Evolutionary conservation across 2,329 filamentous ascomycete species (phyloP).

Genomic region (Shiraia sp.): DNA sequence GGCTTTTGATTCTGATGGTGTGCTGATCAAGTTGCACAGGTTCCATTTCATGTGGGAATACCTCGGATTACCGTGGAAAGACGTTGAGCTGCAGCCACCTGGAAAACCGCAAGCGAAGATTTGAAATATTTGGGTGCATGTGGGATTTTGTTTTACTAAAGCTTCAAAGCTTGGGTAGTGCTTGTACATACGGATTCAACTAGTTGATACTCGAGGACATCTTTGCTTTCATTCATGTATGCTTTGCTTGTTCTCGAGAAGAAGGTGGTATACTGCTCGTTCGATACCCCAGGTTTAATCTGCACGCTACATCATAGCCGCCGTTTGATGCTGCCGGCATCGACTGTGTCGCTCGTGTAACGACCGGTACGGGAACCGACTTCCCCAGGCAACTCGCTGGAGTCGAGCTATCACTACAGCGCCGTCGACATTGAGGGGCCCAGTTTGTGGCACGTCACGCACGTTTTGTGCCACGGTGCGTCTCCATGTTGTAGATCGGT

Average conservation of each 20-base stretch:
- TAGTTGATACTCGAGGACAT: too few relatives aligned
- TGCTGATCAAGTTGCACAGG: conserved; percentile 44
- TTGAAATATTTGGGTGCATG: too few relatives aligned
- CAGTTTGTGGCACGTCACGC: conserved; percentile 8
- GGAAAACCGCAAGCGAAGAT: conserved; percentile 17
- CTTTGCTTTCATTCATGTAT: too few relatives aligned
- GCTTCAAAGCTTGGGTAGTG: background rate
- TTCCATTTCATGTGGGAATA: conserved; percentile 72
- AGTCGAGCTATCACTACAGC: conserved; percentile 16
- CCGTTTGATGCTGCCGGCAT: conserved; percentile 19
- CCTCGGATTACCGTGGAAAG: conserved; percentile 63
- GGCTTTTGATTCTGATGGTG: background rate
- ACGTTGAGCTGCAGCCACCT: conserved; percentile 53
- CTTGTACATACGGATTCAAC: too few relatives aligned
- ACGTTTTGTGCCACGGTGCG: conserved; percentile 10
- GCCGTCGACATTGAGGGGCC: conserved; percentile 3
- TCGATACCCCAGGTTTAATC: background rate
- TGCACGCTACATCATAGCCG: conserved; percentile 15
- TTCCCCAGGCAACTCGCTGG: conserved; percentile 17
- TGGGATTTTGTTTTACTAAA: too few relatives aligned
- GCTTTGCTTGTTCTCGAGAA: too few relatives aligned
- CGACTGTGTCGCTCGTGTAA: conserved; percentile 12
- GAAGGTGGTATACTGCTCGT: too few relatives aligned
- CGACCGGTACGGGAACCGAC: conserved; percentile 20
- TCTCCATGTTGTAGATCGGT: too few relatives aligned